Percentiles rank a stretch among this genome's conserved stretches.
Conservation (phyloP, 352 stramenopile genomes). For the Thalassiosira delicatula region DNA sequence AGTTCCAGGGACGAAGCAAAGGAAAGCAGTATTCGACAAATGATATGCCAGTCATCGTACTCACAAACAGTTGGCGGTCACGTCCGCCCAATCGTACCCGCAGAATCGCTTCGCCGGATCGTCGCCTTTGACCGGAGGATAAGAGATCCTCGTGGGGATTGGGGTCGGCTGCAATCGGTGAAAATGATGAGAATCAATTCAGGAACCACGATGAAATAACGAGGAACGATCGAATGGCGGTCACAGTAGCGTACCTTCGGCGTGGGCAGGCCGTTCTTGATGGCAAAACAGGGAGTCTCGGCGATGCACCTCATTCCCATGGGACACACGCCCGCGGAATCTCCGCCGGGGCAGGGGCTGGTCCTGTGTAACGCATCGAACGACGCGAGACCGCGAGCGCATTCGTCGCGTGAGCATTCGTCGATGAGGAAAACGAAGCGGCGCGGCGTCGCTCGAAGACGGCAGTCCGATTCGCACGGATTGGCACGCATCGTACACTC, state of each 20-base stretch:
- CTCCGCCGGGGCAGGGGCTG: constrained; percentile 21
- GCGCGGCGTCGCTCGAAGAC: too few species aligned
- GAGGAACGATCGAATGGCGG: too few species aligned
- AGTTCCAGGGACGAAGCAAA: too few species aligned
- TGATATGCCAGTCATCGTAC: neutral
- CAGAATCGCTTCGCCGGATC: neutral
- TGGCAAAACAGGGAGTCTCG: constrained; percentile 23
- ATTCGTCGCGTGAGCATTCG: too few species aligned
- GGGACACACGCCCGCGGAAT: constrained; percentile 28
- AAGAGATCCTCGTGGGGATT: neutral
- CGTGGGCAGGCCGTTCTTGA: constrained; percentile 17
- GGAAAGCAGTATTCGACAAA: too few species aligned
- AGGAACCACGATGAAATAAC: too few species aligned
- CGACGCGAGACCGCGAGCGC: too few species aligned
- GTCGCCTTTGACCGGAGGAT: neutral
- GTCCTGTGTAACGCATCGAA: neutral
- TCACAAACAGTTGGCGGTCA: neutral
- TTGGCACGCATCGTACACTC: neutral
- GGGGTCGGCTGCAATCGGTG: neutral
- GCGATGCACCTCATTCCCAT: constrained; percentile 32
- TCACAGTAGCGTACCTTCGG: too few species aligned
- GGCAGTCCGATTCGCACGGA: too few species aligned
- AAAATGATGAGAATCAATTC: neutral
- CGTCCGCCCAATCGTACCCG: neutral
- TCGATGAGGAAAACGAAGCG: neutral